Base-by-base conservation (phyloP, 2,329 filamentous ascomycete species). In the Leptographium flavum region DNA sequence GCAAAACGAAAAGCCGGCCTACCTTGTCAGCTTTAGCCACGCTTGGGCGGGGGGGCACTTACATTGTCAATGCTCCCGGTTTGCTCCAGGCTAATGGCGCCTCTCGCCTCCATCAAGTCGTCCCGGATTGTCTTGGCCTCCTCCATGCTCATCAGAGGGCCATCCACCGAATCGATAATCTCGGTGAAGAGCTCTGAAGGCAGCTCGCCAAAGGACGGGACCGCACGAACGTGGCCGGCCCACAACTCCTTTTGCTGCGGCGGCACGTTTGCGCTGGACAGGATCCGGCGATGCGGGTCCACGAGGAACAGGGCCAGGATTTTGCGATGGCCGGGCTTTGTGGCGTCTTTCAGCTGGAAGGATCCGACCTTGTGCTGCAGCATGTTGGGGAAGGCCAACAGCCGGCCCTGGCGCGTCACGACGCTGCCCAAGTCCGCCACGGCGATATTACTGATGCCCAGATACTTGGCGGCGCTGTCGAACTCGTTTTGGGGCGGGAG, bases 301-400 rank as follows among this genome's bases (percentile, higher is more conserved):
- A 81, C 68, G 2, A 81, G 63, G 55, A 71, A 80, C 33, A 81
- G 61, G 0, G 70, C 70, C 0, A 80, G 58, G 45, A 79, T 70
- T 50, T 72, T 70, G 14, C 71, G 61, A 53, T 79, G 70, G 2
- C 76, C 76, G 0, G 71, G 66, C 46, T 65, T 68, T 0, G 65
- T 67, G 0, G 54, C 54, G 49, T 81, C 70, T 25, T 54, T 53
- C 10, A 77, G 63, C 14, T 59, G 49, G 57, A 79, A 76, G 2
- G 69, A 56, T 36, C 65, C 55, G 15, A 77, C 66, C 41, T 64
- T 56, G 54, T 78, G 67, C 53, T 79, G 74, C 47, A 61, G 51
- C 13, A 54, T 50, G 41, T 62, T 62, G 36, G 59, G 59, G 38
- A 74, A 74, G 0, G 63, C 60, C 2, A 74, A 55, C 0, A 73